Evolutionary conservation across 2,329 filamentous ascomycete species (phyloP), one percentile per base, ranked within the genome.

Genomic region (Claviceps quebecensis): DNA sequence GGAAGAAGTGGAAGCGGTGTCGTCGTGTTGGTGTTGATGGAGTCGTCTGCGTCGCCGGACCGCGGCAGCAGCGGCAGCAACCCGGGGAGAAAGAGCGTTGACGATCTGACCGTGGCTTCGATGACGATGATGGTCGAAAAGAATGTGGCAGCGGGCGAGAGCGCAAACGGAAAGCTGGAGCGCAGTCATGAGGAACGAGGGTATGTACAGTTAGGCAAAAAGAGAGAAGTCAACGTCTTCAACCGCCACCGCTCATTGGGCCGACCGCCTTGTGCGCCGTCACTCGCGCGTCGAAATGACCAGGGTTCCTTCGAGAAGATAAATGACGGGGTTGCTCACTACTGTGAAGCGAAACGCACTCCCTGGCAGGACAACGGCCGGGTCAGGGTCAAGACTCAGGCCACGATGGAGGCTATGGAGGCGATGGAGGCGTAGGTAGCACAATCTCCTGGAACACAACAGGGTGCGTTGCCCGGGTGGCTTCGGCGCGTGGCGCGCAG

Each of bases 141-240:
- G 59, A 64, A 65, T 66, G 58, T 70, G 69, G 60, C 65, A 71
- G 59, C 70, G 67, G 63, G 72, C 69, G 58, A 68, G 63, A 61
- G 69, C 68, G 62, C 73, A 76, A 56, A 73, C 65, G 62, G 67
- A 65, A 53, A 75, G 61, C 55, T 74, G 67, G 60, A 69, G 69
- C 59, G 64, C 66, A 60, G 69, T 73, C 74, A 77, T 77, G 70
- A 61, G 62, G 57, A 56, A 50, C 41, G 44, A 45, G 26, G 44
- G 48, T 51, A 44, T 51, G 52, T 47, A 47, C 53, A 52, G 53
- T 46, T 58, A 53, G 54, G 60, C 54, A 56, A 54, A 57, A 53
- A 58, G 54, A 56, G 57, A 55, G 52, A 34, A 34, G 29, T 52
- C 45, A 39, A 50, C 47, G 54, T 50, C 54, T 43, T 19, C 26